phyloP scores from a whole-genome alignment of 352 stramenopile species.

The Globisporangium ultimum region DNA sequence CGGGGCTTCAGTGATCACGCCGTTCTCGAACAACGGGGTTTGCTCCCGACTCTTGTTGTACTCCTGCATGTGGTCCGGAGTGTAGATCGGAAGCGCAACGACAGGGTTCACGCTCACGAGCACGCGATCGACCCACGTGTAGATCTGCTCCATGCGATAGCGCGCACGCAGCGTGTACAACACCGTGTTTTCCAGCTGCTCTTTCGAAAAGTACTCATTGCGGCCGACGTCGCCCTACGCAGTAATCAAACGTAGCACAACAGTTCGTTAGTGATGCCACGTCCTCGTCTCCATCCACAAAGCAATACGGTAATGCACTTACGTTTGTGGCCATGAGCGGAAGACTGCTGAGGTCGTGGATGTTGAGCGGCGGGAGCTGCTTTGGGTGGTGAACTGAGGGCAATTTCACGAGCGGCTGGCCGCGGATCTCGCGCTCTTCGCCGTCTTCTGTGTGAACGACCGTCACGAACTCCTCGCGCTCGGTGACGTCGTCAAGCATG shows the following conservation, averaged over 20 bases:
- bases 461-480: conserved; percentile 64
- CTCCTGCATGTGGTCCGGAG: conserved; percentile 76
- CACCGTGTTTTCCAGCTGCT: conserved; percentile 72
- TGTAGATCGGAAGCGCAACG: conserved; percentile 72
- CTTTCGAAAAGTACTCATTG: conserved; percentile 51
- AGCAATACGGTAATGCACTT: conserved; percentile 9
- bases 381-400: conserved; percentile 64
- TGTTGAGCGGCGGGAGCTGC: conserved; percentile 40
- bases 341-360: conserved; percentile 68
- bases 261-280: neutral
- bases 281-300: neutral
- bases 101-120: conserved; percentile 74
- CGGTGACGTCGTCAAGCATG: conserved; percentile 50
- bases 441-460: conserved; percentile 82
- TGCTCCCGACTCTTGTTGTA: conserved; percentile 70
- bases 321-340: conserved; percentile 65
- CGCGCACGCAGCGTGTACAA: conserved; percentile 70
- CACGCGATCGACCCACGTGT: conserved; percentile 79
- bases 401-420: conserved; percentile 52
- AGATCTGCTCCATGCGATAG: conserved; percentile 81
- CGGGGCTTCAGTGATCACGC: conserved; percentile 53
- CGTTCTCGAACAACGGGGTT: conserved; percentile 48
- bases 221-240: conserved; percentile 44
- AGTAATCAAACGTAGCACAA: conserved; percentile 1
- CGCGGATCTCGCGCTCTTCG: conserved; percentile 70